A percentile compares a stretch with the other conserved stretches of the same genome.
Conservation (phyloP, 192 early-diverging fungal species). For the Diversispora epigaea region DNA sequence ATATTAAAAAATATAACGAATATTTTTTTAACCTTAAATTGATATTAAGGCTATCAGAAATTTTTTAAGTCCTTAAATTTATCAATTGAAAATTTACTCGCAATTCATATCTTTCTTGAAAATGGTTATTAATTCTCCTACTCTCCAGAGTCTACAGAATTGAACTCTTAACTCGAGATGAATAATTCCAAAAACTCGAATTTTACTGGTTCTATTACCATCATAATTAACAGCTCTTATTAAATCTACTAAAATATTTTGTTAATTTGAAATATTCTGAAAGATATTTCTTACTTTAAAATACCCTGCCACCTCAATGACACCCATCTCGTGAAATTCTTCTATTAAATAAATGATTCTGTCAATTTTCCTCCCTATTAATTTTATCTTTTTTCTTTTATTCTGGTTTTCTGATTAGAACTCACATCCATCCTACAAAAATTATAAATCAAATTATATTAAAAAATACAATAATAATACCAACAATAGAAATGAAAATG, state of each 20-base stretch:
- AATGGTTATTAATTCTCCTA: conserved; percentile 18
- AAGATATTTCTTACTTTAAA: conserved; percentile 27
- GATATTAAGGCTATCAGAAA: background rate
- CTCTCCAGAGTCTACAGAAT: conserved; percentile 19
- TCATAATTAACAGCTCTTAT: conserved; percentile 24
- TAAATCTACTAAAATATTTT: conserved; percentile 24
- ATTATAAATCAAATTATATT: conserved; percentile 7
- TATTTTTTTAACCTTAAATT: conserved; percentile 21
- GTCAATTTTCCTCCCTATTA: conserved; percentile 17
- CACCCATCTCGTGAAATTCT: conserved; percentile 6
- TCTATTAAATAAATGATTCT: conserved; percentile 24
- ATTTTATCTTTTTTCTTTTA: conserved; percentile 19
- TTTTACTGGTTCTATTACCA: conserved; percentile 1
- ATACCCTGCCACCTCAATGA: conserved; percentile 11
- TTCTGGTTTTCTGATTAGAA: conserved; percentile 22
- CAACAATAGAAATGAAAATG: too few relatives aligned
- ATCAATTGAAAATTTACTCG: conserved; percentile 11
- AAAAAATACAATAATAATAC: conserved; percentile 13
- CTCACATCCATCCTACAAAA: conserved; percentile 26
- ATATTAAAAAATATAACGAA: background rate
- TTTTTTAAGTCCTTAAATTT: conserved; percentile 5
- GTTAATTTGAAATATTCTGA: conserved; percentile 17
- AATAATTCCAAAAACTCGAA: conserved; percentile 26
- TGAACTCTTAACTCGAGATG: conserved; percentile 22
- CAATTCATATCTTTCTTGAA: conserved; percentile 16